These are phyloP conservation scores for Panus rudis DNA, from an alignment of 768 basidiomycete species.

Conservation along the genomic window DNA sequence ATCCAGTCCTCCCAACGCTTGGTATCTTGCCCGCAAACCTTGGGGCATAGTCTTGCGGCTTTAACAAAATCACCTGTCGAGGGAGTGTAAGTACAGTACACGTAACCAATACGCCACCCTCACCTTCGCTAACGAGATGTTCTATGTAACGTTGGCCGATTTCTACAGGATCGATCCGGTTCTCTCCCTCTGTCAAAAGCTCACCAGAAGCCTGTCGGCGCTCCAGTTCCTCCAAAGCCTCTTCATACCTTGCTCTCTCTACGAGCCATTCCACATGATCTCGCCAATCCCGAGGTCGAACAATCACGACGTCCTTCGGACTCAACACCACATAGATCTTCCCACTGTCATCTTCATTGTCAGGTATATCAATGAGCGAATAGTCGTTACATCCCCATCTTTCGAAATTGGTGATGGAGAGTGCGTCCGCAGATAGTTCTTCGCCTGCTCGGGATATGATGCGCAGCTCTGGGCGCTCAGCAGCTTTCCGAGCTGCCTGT, in stretches of 20 bases:
- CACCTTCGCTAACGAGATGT: slow-evolving; percentile 78
- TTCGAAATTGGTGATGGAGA: slow-evolving; percentile 73
- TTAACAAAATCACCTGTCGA: slow-evolving; percentile 56
- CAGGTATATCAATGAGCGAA: slow-evolving; percentile 48
- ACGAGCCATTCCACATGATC: slow-evolving; percentile 94
- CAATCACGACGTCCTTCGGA: slow-evolving; percentile 81
- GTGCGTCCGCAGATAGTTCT: slow-evolving; percentile 78
- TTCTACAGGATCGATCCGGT: slow-evolving; percentile 45
- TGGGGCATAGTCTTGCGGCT: slow-evolving; percentile 78
- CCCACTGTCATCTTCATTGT: slow-evolving; percentile 17
- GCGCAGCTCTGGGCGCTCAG: slow-evolving; percentile 90
- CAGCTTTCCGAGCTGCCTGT: slow-evolving; percentile 68
- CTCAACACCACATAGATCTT: slow-evolving; percentile 78
- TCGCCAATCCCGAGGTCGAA: slow-evolving; percentile 77
- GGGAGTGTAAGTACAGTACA: not conserved
- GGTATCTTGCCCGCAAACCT: slow-evolving; percentile 73
- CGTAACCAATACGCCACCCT: slow-evolving; percentile 10
- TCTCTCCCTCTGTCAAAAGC: slow-evolving; percentile 21
- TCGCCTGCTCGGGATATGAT: slow-evolving; percentile 87
- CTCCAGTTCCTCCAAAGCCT: slow-evolving; percentile 81
- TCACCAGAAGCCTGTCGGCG: slow-evolving; percentile 40
- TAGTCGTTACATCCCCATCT: slow-evolving; percentile 93
- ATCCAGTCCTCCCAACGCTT: slow-evolving; percentile 96
- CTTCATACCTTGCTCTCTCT: slow-evolving; percentile 78
- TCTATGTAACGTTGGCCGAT: slow-evolving; percentile 87